These are phyloP conservation scores for Kernera saxatilis DNA, from an alignment of 345 rosid genomes.

Conservation along the genomic window DNA sequence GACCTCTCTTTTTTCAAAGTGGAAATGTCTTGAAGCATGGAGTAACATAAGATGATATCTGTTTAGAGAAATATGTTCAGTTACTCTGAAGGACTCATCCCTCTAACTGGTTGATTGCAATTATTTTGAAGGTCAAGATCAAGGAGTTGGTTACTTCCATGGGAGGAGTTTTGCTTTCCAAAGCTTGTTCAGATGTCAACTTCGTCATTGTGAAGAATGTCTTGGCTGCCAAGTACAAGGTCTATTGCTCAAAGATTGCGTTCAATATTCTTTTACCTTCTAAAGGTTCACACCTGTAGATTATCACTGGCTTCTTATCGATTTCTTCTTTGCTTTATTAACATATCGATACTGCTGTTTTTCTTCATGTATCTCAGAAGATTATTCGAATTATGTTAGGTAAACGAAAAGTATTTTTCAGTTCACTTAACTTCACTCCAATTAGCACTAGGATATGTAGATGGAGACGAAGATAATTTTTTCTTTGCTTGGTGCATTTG, in stretches of 20 bases:
- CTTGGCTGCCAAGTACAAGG: constrained; percentile 94
- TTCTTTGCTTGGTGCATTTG: not conserved
- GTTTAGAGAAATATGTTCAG: not conserved
- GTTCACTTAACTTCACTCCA: not conserved
- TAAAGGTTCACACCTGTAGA: constrained; percentile 19
- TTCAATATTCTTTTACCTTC: constrained; percentile 10
- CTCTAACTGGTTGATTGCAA: constrained; percentile 20
- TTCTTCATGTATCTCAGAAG: not conserved
- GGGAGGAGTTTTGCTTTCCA: constrained; percentile 69
- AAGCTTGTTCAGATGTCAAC: constrained; percentile 65
- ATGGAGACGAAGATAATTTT: not conserved
- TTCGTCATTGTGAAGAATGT: constrained; percentile 88
- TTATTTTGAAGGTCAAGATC: constrained; percentile 59
- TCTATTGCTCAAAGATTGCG: constrained; percentile 27
- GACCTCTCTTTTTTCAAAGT: not conserved
- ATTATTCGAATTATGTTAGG: not conserved
- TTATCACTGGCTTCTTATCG: constrained; percentile 12
- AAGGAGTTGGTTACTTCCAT: constrained; percentile 68
- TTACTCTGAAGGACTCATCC: not conserved
- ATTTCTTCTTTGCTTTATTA: not conserved
- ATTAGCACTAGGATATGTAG: not conserved
- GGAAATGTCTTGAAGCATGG: not conserved
- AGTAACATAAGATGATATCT: not conserved
- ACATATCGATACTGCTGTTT: not conserved
- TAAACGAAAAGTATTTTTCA: not conserved